Conservation (phyloP, 2,329 filamentous ascomycete species). For the Penicillium thymicola region DNA sequence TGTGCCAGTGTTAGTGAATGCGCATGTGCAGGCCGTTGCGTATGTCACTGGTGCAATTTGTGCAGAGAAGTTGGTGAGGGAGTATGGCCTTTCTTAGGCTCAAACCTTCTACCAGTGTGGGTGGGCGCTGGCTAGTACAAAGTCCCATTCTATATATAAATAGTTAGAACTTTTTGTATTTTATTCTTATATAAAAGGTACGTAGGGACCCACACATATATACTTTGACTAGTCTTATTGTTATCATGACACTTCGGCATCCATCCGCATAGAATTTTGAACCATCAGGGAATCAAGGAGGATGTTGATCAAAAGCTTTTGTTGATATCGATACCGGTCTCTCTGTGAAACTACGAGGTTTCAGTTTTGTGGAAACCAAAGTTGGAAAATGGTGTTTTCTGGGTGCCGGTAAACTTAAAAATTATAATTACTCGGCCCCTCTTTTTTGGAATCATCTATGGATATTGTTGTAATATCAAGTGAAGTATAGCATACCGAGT, state of each 20-base stretch:
- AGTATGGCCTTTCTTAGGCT: slow-evolving; percentile 40
- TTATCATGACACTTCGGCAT: background rate
- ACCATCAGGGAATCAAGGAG: background rate
- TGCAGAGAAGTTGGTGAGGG: slow-evolving; percentile 50
- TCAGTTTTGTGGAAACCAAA: background rate
- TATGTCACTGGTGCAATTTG: slow-evolving; percentile 54
- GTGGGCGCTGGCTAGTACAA: background rate
- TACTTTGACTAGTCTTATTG: background rate
- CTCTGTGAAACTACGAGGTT: background rate
- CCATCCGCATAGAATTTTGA: background rate
- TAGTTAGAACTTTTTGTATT: background rate
- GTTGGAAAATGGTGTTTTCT: background rate
- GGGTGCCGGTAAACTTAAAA: background rate
- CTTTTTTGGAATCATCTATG: no score
- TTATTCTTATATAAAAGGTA: background rate
- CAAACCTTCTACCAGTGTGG: background rate
- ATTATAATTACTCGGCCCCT: background rate
- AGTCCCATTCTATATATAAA: background rate
- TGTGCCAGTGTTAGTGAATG: slow-evolving; percentile 43
- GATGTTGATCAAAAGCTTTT: background rate
- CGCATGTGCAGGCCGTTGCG: slow-evolving; percentile 53
- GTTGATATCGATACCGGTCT: background rate
- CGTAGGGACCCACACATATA: background rate
- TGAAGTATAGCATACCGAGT: no score
- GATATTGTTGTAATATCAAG: background rate